Evolutionary conservation across 2,329 filamentous ascomycete genomes (phyloP), one percentile per base, ranked within the genome.

Genomic region (Diaporthe amygdali): DNA sequence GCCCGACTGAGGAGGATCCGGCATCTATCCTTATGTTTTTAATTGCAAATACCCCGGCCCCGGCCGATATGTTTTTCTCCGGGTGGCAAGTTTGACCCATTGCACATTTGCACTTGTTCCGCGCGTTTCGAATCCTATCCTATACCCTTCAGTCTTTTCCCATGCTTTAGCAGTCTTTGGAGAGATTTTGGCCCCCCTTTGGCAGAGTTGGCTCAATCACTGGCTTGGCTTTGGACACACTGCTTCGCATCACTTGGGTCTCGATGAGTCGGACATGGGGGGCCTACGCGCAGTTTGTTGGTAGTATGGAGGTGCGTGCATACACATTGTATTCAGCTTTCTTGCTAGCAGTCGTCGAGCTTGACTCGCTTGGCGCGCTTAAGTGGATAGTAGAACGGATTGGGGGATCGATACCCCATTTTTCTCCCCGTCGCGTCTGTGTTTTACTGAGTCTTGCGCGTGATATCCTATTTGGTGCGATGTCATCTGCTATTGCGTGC

Each of bases 131-230:
- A 25, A 30, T 41, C n/a, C 41, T 32, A 30, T 27, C 27, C 52
- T 41, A 68, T 68, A 68, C 66, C 66, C 66, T 59, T 54, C 44
- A 46, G 41, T 59, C 66, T 46, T 68, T 68, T 59, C 66, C 54
- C 52, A 59, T 41, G 52, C 52, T 32, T 68, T 14, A 25, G 44
- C 49, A 44, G 17, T 47, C 41, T 41, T 56, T 59, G 66, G 66
- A 49, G 34, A 59, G 51, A 25, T 17, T n/a, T 3, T 37, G 32
- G 14, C 52, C n/a, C 66, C 66, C 52, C 39, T 41, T 27, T 10
- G 66, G 52, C 30, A 56, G 30, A 9, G 5, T 30, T 51, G 37
- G 44, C 30, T 64, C 30, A 15, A 49, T 15, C 30, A 64, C n/a
- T 64, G 44, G 59, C 59, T 63, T 64, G 44, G 59, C 59, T 63